phyloP scores from a whole-genome alignment of 768 basidiomycete genomes.

The Tulasnella sp. region DNA sequence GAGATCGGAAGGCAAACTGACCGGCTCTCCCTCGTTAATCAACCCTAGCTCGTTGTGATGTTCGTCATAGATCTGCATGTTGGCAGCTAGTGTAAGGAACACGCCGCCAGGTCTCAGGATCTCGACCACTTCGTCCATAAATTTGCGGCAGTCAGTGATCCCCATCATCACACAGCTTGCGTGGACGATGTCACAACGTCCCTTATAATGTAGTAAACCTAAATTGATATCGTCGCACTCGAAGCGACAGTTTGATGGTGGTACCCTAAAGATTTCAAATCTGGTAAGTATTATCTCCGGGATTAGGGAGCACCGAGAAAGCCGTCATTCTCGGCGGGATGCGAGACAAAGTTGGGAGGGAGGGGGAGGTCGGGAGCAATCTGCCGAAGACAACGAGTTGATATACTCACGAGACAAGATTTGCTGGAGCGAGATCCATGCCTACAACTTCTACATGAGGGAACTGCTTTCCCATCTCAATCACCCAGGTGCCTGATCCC shows the following conservation, averaged over 20 bases:
- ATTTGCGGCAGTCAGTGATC: neutral
- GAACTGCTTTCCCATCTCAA: constrained; percentile 25
- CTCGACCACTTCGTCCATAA: neutral
- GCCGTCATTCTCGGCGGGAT: no score
- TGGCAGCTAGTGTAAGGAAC: constrained; percentile 14
- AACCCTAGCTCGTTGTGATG: neutral
- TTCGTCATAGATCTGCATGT: constrained; percentile 17
- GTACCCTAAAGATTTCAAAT: neutral
- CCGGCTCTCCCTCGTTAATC: neutral
- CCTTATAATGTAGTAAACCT: constrained; percentile 20
- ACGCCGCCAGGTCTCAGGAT: constrained; percentile 23
- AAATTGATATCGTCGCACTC: constrained; percentile 32
- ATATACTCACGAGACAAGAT: constrained; percentile 12
- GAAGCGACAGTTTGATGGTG: constrained; percentile 28
- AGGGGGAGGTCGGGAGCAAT: no score
- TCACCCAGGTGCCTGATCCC: constrained; percentile 25
- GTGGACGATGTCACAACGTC: constrained; percentile 19
- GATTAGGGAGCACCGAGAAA: neutral
- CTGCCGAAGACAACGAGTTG: no score
- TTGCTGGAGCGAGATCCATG: constrained; percentile 25
- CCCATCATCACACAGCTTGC: neutral
- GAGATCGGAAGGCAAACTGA: neutral
- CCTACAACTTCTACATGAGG: constrained; percentile 27
- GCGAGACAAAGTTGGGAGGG: no score
- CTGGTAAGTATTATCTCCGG: no score